Percentiles rank a stretch among this genome's conserved stretches.
Evolutionary conservation across 441 rosid species (phyloP).

Genomic region (Syzygium syzygioides): DNA sequence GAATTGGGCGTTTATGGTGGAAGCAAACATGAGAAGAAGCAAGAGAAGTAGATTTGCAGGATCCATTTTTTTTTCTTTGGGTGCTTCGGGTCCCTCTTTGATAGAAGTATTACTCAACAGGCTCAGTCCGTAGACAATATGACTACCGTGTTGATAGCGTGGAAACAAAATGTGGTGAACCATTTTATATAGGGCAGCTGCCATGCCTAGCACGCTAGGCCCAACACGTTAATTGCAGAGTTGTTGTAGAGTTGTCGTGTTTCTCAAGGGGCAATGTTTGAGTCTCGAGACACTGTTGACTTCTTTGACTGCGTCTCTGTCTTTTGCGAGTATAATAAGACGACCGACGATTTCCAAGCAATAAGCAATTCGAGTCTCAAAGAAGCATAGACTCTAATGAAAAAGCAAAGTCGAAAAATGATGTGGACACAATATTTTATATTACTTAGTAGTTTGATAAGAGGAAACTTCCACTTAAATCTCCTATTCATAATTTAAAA

Average conservation of each 20-base stretch:
- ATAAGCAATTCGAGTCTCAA: background rate
- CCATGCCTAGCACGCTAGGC: too few relatives aligned
- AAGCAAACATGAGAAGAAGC: background rate
- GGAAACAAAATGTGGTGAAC: too few relatives aligned
- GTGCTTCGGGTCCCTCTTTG: background rate
- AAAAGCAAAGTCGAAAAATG: background rate
- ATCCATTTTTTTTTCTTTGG: background rate
- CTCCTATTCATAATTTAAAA: background rate
- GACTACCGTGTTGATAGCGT: background rate
- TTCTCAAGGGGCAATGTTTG: background rate
- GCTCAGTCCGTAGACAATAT: background rate
- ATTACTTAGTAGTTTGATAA: background rate
- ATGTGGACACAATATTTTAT: background rate
- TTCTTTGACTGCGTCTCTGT: background rate
- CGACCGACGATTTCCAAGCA: background rate
- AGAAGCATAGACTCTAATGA: background rate
- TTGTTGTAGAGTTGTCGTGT: background rate
- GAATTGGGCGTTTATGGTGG: background rate
- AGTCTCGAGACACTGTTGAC: background rate
- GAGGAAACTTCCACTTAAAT: background rate
- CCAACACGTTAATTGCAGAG: background rate
- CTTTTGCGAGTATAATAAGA: background rate
- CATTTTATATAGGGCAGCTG: too few relatives aligned
- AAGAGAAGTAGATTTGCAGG: background rate
- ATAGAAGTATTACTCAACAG: background rate